A percentile compares a stretch with the other conserved stretches of the same genome.
Evolutionary conservation across 192 early-diverging fungal species (phyloP).

Genomic region (Umbelopsis sp.): DNA sequence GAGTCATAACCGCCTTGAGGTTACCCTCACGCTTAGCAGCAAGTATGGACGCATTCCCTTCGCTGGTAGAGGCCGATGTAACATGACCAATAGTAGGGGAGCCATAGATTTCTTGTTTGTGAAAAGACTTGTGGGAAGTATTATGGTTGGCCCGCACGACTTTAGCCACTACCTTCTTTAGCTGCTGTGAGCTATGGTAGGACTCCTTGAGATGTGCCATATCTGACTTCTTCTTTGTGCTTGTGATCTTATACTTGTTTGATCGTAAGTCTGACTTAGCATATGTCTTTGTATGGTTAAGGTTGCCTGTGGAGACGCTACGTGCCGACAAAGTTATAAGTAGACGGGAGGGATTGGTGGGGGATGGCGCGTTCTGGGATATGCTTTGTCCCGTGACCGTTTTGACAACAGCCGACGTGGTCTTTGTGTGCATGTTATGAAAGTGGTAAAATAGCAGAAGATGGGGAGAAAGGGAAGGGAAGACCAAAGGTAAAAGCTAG

Average conservation of each 20-base stretch:
- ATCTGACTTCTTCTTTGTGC: constrained; percentile 17
- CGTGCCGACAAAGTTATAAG: constrained; percentile 30
- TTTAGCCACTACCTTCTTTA: constrained; percentile 18
- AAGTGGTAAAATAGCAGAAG: too few species aligned
- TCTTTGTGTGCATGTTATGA: neutral
- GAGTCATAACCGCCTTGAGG: constrained; percentile 30
- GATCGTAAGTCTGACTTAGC: neutral
- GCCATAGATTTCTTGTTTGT: constrained; percentile 4
- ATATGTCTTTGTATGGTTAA: constrained; percentile 22
- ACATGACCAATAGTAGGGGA: neutral
- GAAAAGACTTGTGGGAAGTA: neutral
- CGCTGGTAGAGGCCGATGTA: neutral
- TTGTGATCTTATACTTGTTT: constrained; percentile 14
- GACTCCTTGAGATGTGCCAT: constrained; percentile 6
- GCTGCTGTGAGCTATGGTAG: neutral
- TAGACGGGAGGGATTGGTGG: constrained; percentile 25
- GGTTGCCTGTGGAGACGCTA: constrained; percentile 31
- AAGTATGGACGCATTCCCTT: constrained; percentile 31
- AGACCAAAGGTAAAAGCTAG: neutral
- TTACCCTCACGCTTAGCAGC: constrained; percentile 30
- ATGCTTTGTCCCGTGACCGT: constrained; percentile 30
- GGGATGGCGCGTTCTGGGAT: constrained; percentile 27
- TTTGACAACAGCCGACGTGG: constrained; percentile 23
- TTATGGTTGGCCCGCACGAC: constrained; percentile 4
- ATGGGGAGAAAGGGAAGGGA: neutral